These are phyloP conservation scores for Nymphaea thermarum DNA, from an alignment of 164 flowering plant genomes.

Conservation along the genomic window DNA sequence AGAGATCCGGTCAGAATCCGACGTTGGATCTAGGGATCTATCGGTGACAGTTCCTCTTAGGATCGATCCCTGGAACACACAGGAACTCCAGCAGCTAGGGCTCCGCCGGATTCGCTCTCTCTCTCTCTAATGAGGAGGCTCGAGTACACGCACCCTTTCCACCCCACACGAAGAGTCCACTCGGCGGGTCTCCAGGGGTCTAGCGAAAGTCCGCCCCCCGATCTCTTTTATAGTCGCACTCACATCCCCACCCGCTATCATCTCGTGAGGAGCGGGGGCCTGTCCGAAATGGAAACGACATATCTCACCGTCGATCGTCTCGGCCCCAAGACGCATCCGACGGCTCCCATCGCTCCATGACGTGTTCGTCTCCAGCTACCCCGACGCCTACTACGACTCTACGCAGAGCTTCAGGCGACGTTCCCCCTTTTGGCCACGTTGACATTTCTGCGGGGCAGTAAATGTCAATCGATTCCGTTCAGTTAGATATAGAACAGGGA, in stretches of 20 bases:
- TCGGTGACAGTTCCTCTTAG: background rate
- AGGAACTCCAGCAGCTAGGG: background rate
- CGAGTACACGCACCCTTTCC: background rate
- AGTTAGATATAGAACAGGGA: too few relatives aligned
- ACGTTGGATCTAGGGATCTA: background rate
- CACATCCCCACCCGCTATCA: background rate
- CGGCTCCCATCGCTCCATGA: background rate
- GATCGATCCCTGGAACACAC: background rate
- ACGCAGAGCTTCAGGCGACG: background rate
- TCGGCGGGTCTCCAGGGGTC: background rate
- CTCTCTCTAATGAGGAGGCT: background rate
- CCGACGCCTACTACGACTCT: background rate
- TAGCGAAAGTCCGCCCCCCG: background rate
- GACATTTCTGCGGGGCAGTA: too few relatives aligned
- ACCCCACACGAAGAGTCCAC: background rate
- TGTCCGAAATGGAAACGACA: background rate
- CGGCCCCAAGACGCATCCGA: background rate
- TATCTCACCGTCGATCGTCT: background rate
- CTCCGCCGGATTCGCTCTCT: background rate
- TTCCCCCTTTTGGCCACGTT: background rate
- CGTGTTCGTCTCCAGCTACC: background rate
- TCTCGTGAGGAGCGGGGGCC: background rate
- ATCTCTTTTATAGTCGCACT: too few relatives aligned
- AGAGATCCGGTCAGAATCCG: background rate
- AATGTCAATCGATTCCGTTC: background rate